phyloP scores from a whole-genome alignment of 176 grass and related monocot genomes.

The Chloris gayana region DNA sequence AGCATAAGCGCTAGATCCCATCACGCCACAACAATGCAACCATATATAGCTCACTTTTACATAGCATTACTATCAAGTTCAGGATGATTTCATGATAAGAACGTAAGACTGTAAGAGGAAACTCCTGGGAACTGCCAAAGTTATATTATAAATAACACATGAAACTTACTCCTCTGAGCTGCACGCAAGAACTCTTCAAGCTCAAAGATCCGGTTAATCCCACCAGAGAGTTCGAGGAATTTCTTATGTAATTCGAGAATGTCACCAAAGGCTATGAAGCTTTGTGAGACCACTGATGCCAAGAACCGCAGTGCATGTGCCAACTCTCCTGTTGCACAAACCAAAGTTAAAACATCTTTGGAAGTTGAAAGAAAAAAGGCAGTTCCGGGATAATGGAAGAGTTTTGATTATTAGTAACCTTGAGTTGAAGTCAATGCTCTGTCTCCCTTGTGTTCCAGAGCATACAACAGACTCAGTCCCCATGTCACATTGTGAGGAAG shows the following conservation, averaged over 20 bases:
- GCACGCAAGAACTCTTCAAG: conserved; percentile 76
- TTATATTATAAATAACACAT: conserved; percentile 24
- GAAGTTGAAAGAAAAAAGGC: conserved; percentile 30
- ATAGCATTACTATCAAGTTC: conserved; percentile 29
- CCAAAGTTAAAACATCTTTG: conserved; percentile 6
- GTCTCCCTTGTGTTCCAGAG: conserved; percentile 96
- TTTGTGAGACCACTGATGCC: conserved; percentile 96
- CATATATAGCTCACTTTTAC: conserved; percentile 1
- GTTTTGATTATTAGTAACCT: conserved; percentile 55
- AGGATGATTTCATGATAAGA: not conserved
- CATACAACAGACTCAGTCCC: conserved; percentile 96
- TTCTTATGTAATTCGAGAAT: conserved; percentile 97
- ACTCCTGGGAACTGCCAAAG: conserved; percentile 31
- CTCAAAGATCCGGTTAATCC: conserved; percentile 94
- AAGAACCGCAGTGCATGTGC: conserved; percentile 96
- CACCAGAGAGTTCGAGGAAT: conserved; percentile 96
- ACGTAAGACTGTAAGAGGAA: conserved; percentile 9
- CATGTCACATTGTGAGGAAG: conserved; percentile 99
- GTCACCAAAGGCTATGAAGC: conserved; percentile 96
- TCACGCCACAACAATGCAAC: no score
- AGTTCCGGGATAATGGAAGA: conserved; percentile 1
- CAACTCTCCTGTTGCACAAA: conserved; percentile 76
- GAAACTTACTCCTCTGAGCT: conserved; percentile 73
- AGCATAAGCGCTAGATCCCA: no score
- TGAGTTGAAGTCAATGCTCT: conserved; percentile 88